Evolutionary conservation across 768 basidiomycete species (phyloP), one percentile per base, ranked within the genome.

Genomic region (Terana coerulea): DNA sequence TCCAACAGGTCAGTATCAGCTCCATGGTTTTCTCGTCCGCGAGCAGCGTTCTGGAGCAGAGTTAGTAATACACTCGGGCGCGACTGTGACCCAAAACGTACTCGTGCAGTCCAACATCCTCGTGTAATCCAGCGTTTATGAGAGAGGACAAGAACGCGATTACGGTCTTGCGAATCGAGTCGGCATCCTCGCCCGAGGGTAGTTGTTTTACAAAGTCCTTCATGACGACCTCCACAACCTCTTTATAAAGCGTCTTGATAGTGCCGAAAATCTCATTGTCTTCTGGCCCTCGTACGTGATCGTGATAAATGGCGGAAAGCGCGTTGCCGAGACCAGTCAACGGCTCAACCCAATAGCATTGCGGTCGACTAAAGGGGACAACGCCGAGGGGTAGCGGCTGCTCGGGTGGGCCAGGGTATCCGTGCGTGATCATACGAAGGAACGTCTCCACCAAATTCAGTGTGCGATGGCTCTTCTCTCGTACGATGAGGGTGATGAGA

Each of bases 1-100:
- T 46, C 45, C 45, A 46, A 21, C 45, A 46, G 8, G 45, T 46
- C 30, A 46, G 31, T 5, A 46, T 19, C 4, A 46, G 45, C 29
- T 29, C 12, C 17, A 34, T 21, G 5, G 30, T 21, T 22, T 34
- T 19, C 4, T 46, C 30, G 19, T 46, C 31, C 6, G 19, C 7
- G 12, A 46, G 2, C 2, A 46, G 15, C 8, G 4, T 21, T 17
- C 45, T 46, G 17, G 3, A 7, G n/a, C n/a, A 22, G 26, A n/a
- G n/a, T 43, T 6, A 42, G 40, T 21, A 21, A 4, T 25, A 8
- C 10, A n/a, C n/a, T n/a, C 7, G 26, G 5, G 17, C 28, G 28
- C 10, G 9, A 30, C n/a, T n/a, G n/a, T n/a, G n/a, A n/a, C n/a
- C n/a, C n/a, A n/a, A n/a, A n/a, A n/a, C n/a, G n/a, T n/a, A n/a